These are phyloP conservation scores for Choiromyces venosus DNA, from an alignment of 495 filamentous ascomycete species.

Conservation along the genomic window DNA sequence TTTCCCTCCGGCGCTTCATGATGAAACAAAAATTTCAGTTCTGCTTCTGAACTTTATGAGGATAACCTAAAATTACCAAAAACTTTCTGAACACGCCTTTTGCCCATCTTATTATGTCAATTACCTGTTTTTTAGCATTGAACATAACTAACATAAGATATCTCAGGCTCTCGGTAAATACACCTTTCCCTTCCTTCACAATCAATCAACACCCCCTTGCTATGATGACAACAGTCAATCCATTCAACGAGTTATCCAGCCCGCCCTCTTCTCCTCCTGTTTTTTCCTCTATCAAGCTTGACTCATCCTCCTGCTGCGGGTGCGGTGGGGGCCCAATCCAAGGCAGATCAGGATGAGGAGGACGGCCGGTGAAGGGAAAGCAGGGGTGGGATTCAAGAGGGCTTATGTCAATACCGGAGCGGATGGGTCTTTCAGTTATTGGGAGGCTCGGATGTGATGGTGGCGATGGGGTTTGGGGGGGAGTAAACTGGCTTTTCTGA, in stretches of 20 bases:
- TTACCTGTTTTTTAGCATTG: neutral
- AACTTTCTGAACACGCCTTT: neutral
- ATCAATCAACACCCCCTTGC: neutral
- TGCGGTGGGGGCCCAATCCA: neutral
- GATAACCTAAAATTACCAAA: conserved; percentile 3
- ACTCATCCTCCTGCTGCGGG: neutral
- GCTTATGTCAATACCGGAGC: neutral
- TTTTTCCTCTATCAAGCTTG: neutral
- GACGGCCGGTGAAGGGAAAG: neutral
- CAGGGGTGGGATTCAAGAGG: neutral
- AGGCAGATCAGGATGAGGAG: neutral
- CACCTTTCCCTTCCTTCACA: neutral
- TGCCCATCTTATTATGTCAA: neutral
- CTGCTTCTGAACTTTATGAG: conserved; percentile 1
- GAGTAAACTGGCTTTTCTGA: conserved; percentile 3
- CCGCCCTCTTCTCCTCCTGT: neutral
- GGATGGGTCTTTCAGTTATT: neutral
- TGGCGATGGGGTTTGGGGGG: neutral
- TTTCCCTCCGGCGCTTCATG: neutral
- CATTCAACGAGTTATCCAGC: conserved; percentile 1
- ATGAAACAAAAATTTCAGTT: conserved; percentile 1
- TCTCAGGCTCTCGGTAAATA: neutral
- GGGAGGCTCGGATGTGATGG: neutral
- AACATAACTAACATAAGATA: neutral
- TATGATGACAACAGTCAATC: conserved; percentile 4